Conservation (phyloP, 495 filamentous ascomycete genomes). For the Annulohypoxylon maeteangense region DNA sequence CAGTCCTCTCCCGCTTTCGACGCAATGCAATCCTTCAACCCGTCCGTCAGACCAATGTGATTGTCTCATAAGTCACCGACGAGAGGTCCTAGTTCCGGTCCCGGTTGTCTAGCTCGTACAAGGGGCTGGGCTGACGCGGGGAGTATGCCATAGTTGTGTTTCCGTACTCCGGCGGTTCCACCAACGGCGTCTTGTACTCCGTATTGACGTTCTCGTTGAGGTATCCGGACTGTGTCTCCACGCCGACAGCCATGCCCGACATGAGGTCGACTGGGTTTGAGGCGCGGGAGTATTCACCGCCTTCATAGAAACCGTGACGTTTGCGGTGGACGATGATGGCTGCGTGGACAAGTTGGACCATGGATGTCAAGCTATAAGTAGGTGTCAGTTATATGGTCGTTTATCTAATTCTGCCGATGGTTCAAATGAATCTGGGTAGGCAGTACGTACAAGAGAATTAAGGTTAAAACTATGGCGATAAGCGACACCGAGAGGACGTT, state of each 20-base stretch:
- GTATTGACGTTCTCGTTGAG: constrained; percentile 17
- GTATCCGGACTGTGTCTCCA: not conserved
- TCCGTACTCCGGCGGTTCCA: constrained; percentile 6
- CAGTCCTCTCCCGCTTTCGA: not conserved
- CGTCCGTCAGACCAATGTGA: not conserved
- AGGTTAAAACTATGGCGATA: constrained; percentile 22
- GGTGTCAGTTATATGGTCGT: not conserved
- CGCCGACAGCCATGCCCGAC: constrained; percentile 9
- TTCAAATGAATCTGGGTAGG: not conserved
- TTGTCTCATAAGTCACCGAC: not conserved
- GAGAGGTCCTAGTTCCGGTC: not conserved
- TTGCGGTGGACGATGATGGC: constrained; percentile 41
- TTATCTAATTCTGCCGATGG: too few species aligned
- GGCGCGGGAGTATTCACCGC: constrained; percentile 25
- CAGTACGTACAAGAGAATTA: constrained; percentile 34
- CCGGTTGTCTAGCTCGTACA: constrained; percentile 35
- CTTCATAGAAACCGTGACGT: constrained; percentile 26
- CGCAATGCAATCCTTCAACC: not conserved
- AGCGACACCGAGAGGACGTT: constrained; percentile 15
- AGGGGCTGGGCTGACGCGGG: not conserved
- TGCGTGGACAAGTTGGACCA: constrained; percentile 38
- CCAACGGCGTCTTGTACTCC: constrained; percentile 29
- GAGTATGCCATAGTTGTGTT: not conserved
- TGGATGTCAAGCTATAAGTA: constrained; percentile 24
- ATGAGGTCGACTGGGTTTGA: constrained; percentile 14